Evolutionary conservation across 768 basidiomycete genomes (phyloP).

Genomic region (Leucocoprinus sp.): DNA sequence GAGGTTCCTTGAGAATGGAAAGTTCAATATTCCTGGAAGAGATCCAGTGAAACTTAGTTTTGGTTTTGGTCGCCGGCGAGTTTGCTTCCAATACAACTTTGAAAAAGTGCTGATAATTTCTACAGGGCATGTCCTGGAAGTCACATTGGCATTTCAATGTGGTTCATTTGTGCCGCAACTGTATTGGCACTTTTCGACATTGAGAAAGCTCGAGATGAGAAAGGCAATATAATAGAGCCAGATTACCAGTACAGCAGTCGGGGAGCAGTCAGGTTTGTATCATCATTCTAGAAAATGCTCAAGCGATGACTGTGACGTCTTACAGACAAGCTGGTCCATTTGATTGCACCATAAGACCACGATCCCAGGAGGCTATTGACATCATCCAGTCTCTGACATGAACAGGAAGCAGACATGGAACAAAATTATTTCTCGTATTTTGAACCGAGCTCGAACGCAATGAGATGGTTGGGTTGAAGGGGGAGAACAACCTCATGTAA

Average conservation of each 20-base stretch:
- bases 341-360: background rate
- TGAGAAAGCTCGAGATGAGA: background rate
- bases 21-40: slow-evolving; percentile 2
- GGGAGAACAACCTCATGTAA: too few species aligned
- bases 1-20: slow-evolving; percentile 16
- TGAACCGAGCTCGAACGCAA: too few species aligned
- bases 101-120: background rate
- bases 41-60: background rate
- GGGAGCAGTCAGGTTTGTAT: background rate
- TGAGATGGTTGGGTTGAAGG: too few species aligned
- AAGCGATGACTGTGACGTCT: background rate
- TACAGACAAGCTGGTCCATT: background rate
- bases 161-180: background rate
- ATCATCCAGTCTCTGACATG: background rate
- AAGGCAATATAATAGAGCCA: background rate
- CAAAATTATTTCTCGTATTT: too few species aligned
- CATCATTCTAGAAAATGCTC: background rate
- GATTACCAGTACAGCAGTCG: background rate
- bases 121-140: background rate
- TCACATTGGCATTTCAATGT: background rate
- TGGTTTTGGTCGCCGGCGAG: slow-evolving; percentile 5
- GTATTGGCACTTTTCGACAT: background rate
- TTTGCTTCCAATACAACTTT: background rate
- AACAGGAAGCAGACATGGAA: too few species aligned
- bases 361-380: background rate